phyloP scores from a whole-genome alignment of 768 basidiomycete genomes.

The Tylopilus rubrobrunneus region DNA sequence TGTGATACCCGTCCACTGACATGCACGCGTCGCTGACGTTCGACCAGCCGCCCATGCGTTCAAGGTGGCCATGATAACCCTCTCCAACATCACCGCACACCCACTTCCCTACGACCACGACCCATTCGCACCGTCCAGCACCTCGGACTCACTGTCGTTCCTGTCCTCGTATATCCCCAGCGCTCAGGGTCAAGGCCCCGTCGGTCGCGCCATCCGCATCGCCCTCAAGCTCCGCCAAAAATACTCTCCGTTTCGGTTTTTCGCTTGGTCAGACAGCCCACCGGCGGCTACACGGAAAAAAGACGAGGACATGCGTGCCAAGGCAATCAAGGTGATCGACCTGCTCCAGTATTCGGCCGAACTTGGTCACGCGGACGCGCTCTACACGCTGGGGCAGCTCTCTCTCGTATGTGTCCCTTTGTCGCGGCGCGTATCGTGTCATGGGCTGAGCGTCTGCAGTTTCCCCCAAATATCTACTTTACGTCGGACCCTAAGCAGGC shows the following conservation, averaged over 20 bases:
- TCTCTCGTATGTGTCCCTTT: constrained; percentile 44
- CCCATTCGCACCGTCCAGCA: constrained; percentile 33
- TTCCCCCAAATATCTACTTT: constrained; percentile 71
- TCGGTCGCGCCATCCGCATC: constrained; percentile 69
- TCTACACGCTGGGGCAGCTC: constrained; percentile 66
- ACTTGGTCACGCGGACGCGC: constrained; percentile 69
- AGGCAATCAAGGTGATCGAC: constrained; percentile 79
- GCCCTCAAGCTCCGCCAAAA: constrained; percentile 61
- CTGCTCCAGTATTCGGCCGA: constrained; percentile 78
- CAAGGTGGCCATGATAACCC: constrained; percentile 66
- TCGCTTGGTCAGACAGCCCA: constrained; percentile 41
- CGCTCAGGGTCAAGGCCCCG: constrained; percentile 71
- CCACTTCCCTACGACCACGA: constrained; percentile 56
- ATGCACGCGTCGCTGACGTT: not conserved
- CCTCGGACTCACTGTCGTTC: constrained; percentile 45
- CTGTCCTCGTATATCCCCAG: constrained; percentile 67
- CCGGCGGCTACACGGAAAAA: constrained; percentile 44
- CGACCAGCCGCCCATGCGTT: constrained; percentile 65
- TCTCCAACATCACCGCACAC: constrained; percentile 60
- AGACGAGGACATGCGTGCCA: constrained; percentile 64
- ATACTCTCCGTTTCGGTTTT: constrained; percentile 43
- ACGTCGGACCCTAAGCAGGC: constrained; percentile 57
- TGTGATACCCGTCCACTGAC: constrained; percentile 17
- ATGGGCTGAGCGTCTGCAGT: constrained; percentile 36
- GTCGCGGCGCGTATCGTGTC: not conserved